Evolutionary conservation across 2,329 filamentous ascomycete species (phyloP), one percentile per base, ranked within the genome.

Genomic region (Whalleya microplaca): DNA sequence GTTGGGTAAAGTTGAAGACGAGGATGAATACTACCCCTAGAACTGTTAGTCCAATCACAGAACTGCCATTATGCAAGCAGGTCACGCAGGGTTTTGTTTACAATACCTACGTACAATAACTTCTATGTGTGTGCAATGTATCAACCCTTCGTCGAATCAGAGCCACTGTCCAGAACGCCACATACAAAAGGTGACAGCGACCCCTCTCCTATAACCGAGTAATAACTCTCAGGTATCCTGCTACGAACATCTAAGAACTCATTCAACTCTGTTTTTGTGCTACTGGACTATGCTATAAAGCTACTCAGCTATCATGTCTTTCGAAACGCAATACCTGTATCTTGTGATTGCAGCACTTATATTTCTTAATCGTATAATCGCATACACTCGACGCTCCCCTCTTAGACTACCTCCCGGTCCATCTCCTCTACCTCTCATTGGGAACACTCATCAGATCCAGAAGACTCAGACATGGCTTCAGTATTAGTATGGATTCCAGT

Each of bases 381-480:
- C 32, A 16, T 37, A 37, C 32, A 7, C 9, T 3, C 32, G 32
- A 3, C 32, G 32, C 10, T 37, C 32, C 6, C 14, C 32, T 16
- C 32, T 37, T 3, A 5, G 9, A 16, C 14, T 12, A 48, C 63
- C 63, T 1, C 63, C 63, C 1, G 60, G 60, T 2, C 64, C 64
- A 1, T 32, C 37, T 2, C 44, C 56, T 16, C 41, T 59, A 1
- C 64, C 64, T 6, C 3, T 66, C 5, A 58, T 66, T 21, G 64
- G 64, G n/a, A 66, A 66, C 40, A 41, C 55, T 8, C 57, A 62
- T 40, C 63, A 66, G 41, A 37, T 46, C 5, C 55, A 57, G 9
- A 53, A 60, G 27, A 50, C 48, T 16, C 50, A 53, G 19, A 32
- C 54, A 18, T 66, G 64, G 64, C 40, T 55, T 16, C 61, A 62